Conservation (phyloP, 1,139 yeast genomes). For the Casaregolazyma suthepensis region DNA sequence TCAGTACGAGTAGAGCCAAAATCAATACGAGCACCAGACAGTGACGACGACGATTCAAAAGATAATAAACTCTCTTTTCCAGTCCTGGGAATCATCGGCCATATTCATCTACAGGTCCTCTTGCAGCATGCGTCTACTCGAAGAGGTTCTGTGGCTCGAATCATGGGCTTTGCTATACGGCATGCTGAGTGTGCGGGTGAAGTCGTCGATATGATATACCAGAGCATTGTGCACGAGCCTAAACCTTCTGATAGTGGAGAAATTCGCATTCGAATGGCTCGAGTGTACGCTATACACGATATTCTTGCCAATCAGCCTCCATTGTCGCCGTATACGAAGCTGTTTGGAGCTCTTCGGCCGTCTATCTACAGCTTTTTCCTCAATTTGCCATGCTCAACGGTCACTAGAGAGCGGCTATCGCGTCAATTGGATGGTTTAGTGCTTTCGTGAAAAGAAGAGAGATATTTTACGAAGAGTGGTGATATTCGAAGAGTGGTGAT, state of each 20-base stretch:
- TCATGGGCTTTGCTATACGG: slow-evolving; percentile 28
- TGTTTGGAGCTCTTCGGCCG: slow-evolving; percentile 10
- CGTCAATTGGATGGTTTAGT: slow-evolving; percentile 12
- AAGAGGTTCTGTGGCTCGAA: slow-evolving; percentile 29
- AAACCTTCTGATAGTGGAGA: slow-evolving; percentile 11
- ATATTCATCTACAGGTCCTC: slow-evolving; percentile 21
- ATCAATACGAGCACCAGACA: no score
- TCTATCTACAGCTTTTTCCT: slow-evolving; percentile 1
- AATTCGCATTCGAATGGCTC: slow-evolving; percentile 19
- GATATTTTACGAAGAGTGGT: no score
- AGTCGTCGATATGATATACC: slow-evolving; percentile 21
- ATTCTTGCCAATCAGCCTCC: slow-evolving; percentile 22
- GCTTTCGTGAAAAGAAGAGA: neutral
- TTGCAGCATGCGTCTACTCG: slow-evolving; percentile 23
- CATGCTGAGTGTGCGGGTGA: slow-evolving; percentile 23
- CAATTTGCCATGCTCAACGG: slow-evolving; percentile 10
- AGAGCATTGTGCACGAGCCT: slow-evolving; percentile 16
- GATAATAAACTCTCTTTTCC: no score
- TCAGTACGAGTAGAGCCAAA: slow-evolving; percentile 11
- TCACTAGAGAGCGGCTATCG: slow-evolving; percentile 14
- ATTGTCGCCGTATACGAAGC: slow-evolving; percentile 7
- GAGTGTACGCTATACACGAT: slow-evolving; percentile 28
- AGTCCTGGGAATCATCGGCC: slow-evolving; percentile 11
- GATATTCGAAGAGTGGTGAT: neutral
- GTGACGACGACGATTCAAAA: no score